Evolutionary conservation across 164 flowering plant genomes (phyloP).

Genomic region (Berberis thunbergii): DNA sequence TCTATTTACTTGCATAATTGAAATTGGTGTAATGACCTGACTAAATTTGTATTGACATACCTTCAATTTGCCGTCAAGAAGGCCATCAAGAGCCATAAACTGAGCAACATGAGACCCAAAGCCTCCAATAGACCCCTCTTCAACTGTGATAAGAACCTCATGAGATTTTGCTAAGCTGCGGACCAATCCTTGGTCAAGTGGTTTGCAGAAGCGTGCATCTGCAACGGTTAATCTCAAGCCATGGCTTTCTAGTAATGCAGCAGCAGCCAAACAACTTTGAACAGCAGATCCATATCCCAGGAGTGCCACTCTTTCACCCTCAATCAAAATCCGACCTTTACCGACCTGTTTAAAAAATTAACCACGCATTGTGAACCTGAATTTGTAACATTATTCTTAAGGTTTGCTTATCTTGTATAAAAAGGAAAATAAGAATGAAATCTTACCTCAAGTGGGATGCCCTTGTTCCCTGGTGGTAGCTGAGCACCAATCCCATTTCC

Average conservation of each 20-base stretch:
- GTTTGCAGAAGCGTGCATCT: conserved; percentile 96
- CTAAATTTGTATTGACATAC: conserved; percentile 22
- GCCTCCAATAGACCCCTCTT: conserved; percentile 94
- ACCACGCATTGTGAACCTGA: not conserved
- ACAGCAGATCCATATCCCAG: conserved; percentile 89
- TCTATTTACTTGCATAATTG: not conserved
- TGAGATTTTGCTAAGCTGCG: conserved; percentile 76
- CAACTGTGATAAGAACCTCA: conserved; percentile 77
- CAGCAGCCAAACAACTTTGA: conserved; percentile 80
- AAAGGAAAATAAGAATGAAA: not conserved
- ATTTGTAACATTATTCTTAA: not conserved
- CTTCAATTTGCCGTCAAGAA: conserved; percentile 82
- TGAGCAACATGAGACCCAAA: conserved; percentile 95
- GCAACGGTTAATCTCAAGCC: conserved; percentile 75
- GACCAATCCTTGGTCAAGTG: conserved; percentile 68
- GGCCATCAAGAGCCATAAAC: conserved; percentile 82
- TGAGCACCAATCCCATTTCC: conserved; percentile 86
- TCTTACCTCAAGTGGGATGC: conserved; percentile 78
- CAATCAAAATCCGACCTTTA: conserved; percentile 66
- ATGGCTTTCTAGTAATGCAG: conserved; percentile 38
- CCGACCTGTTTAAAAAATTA: conserved; percentile 55
- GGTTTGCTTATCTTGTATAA: not conserved
- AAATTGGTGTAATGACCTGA: not conserved
- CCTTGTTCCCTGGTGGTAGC: conserved; percentile 84
- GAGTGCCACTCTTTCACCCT: conserved; percentile 91